Percentiles rank a stretch among this genome's conserved stretches.
phyloP scores from a whole-genome alignment of 2,329 filamentous ascomycete species.

The Coccinonectria pachysandricola region DNA sequence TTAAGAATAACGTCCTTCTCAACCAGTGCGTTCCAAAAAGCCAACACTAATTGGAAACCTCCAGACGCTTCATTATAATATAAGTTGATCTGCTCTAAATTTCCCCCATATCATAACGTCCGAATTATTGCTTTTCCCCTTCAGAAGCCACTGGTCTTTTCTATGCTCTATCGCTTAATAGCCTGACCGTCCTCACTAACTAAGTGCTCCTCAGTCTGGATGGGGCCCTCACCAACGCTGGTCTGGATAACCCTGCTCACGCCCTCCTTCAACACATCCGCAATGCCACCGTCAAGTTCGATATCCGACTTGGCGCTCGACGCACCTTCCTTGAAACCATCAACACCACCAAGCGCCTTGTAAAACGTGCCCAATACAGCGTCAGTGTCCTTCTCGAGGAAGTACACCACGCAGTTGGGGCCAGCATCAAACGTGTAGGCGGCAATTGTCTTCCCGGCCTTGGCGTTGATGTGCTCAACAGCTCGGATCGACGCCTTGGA shows the following conservation, averaged over 20 bases:
- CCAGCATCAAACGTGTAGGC: slow-evolving; percentile 98
- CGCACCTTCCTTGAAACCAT: slow-evolving; percentile 59
- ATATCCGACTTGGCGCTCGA: slow-evolving; percentile 42
- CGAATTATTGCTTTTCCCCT: too few species aligned
- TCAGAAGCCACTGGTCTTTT: too few species aligned
- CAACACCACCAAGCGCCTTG: slow-evolving; percentile 48
- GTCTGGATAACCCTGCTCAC: slow-evolving; percentile 87
- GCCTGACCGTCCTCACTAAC: slow-evolving; percentile 55
- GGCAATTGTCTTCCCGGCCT: slow-evolving; percentile 67
- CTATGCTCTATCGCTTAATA: slow-evolving; percentile 24
- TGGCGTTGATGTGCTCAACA: slow-evolving; percentile 79
- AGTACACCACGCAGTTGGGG: slow-evolving; percentile 95
- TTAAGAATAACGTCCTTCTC: too few species aligned
- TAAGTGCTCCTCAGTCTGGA: slow-evolving; percentile 68
- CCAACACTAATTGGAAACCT: too few species aligned
- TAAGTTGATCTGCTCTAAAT: slow-evolving; percentile 1
- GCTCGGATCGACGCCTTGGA: slow-evolving; percentile 77
- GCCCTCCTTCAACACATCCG: slow-evolving; percentile 60
- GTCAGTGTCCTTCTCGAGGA: slow-evolving; percentile 66
- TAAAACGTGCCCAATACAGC: slow-evolving; percentile 72
- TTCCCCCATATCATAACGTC: not conserved
- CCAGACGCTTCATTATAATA: too few species aligned
- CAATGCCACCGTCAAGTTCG: slow-evolving; percentile 55
- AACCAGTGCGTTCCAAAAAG: too few species aligned
- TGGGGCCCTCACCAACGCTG: slow-evolving; percentile 78